Percentiles rank a stretch among this genome's conserved stretches.
Conservation (phyloP, 331 rosid genomes). For the Malus hybrid region DNA sequence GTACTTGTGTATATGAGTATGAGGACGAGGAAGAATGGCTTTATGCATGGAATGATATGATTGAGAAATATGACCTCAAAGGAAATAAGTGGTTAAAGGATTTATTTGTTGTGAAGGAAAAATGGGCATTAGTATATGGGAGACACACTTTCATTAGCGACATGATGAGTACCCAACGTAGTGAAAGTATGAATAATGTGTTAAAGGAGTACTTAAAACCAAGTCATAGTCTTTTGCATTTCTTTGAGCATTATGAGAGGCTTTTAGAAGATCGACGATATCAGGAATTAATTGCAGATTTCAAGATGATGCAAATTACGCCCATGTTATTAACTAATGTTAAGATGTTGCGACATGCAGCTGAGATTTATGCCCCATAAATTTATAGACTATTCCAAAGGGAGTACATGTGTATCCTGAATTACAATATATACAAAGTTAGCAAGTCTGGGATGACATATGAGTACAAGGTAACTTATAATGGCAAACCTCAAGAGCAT, state of each 20-base stretch:
- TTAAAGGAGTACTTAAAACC: background rate
- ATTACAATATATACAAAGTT: background rate
- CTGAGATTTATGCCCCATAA: background rate
- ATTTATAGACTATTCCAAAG: background rate
- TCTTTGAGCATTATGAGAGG: background rate
- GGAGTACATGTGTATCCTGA: background rate
- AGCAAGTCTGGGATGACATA: background rate
- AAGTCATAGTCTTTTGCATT: background rate
- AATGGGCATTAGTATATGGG: background rate
- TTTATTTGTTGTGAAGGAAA: background rate
- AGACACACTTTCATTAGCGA: background rate
- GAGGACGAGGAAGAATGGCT: slow-evolving; percentile 1
- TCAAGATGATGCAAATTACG: background rate
- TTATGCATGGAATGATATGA: background rate
- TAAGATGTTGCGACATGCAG: background rate
- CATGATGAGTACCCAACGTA: background rate
- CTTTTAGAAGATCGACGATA: background rate
- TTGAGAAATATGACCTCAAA: background rate
- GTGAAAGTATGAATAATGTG: background rate
- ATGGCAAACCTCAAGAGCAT: background rate
- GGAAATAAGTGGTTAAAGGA: background rate
- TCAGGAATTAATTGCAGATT: background rate
- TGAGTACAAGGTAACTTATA: background rate
- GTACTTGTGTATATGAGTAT: background rate
- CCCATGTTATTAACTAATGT: background rate